These are phyloP conservation scores for Hyaloperonospora brassicae DNA, from an alignment of 352 stramenopile species.

Conservation along the genomic window DNA sequence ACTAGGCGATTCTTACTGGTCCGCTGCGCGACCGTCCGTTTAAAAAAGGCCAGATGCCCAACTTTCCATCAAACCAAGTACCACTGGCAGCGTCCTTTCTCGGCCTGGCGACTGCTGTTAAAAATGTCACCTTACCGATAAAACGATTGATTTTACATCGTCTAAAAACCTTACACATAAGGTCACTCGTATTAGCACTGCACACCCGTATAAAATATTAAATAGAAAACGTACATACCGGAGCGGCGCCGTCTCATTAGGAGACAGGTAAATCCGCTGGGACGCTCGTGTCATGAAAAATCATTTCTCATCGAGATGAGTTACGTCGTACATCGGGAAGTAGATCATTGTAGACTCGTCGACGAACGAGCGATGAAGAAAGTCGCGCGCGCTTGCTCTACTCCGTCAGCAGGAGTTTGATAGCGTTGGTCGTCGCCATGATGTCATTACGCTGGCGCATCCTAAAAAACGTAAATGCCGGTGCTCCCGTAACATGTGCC, in stretches of 20 bases:
- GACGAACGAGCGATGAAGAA: background rate
- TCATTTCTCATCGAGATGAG: constrained; percentile 13
- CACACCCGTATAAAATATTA: background rate
- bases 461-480: background rate
- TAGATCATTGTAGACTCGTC: constrained; percentile 1
- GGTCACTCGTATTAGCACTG: background rate
- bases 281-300: constrained; percentile 3
- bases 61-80: background rate
- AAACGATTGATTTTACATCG: constrained; percentile 7
- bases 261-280: background rate
- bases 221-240: background rate
- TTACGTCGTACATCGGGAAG: constrained; percentile 7
- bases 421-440: constrained; percentile 1
- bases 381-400: background rate
- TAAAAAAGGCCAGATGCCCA: background rate
- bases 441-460: background rate
- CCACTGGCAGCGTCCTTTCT: background rate
- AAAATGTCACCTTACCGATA: constrained; percentile 1
- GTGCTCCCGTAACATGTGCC: background rate
- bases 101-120: background rate
- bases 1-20: constrained; percentile 12
- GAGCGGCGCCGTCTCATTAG: background rate
- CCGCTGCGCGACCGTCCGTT: constrained; percentile 6
- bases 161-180: background rate
- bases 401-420: constrained; percentile 2